Conservation (phyloP, 768 basidiomycete species). For the Xerocomellus amylosporus region DNA sequence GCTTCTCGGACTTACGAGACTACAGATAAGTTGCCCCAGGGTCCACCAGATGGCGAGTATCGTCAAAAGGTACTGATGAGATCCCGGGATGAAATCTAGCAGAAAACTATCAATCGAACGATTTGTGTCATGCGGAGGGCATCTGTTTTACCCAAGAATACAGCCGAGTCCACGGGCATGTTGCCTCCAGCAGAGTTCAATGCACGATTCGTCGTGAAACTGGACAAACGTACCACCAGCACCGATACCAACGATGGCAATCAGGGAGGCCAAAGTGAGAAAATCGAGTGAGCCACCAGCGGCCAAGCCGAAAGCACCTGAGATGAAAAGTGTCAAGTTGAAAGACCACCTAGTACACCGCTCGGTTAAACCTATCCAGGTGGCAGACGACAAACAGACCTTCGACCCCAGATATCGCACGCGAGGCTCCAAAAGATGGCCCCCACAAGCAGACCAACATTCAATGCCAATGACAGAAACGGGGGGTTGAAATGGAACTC, state of each 20-base stretch:
- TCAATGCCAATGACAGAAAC: slow-evolving; percentile 48
- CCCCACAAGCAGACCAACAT: slow-evolving; percentile 52
- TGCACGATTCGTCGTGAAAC: background rate
- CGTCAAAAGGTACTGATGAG: slow-evolving; percentile 58
- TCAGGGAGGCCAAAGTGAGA: slow-evolving; percentile 45
- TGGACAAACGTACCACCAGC: slow-evolving; percentile 40
- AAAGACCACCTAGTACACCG: slow-evolving; percentile 44
- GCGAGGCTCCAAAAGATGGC: slow-evolving; percentile 48
- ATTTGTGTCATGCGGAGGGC: background rate
- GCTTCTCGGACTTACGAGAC: slow-evolving; percentile 35
- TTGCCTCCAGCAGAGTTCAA: slow-evolving; percentile 36
- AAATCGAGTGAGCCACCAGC: slow-evolving; percentile 49
- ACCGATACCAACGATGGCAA: slow-evolving; percentile 45
- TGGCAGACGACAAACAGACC: slow-evolving; percentile 24
- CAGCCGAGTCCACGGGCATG: slow-evolving; percentile 52
- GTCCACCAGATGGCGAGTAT: slow-evolving; percentile 60
- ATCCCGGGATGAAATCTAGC: slow-evolving; percentile 48
- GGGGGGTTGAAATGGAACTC: slow-evolving; percentile 50
- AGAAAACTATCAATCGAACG: slow-evolving; percentile 7
- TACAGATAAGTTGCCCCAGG: slow-evolving; percentile 51
- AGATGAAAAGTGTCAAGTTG: slow-evolving; percentile 54
- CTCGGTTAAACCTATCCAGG: background rate
- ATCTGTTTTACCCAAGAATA: slow-evolving; percentile 42
- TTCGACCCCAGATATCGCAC: slow-evolving; percentile 52
- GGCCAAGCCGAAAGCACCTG: slow-evolving; percentile 51